A percentile compares a stretch with the other conserved stretches of the same genome.
These are phyloP conservation scores for Saturnispora quitensis DNA, from an alignment of 805 yeast genomes.

Conservation along the genomic window DNA sequence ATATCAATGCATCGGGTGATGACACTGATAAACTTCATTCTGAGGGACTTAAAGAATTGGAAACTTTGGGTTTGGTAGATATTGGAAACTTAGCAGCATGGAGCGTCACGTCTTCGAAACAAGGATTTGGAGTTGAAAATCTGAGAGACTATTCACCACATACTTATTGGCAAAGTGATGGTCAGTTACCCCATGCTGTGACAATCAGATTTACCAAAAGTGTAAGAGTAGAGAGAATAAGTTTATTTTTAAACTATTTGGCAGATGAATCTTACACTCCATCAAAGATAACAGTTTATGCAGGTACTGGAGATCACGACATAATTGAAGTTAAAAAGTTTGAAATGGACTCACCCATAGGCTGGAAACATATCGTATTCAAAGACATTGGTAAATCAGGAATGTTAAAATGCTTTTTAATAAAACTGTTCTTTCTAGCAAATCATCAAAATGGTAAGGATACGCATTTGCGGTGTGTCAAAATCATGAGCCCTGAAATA, in stretches of 20 bases:
- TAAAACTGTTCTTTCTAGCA: constrained; percentile 52
- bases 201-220: constrained; percentile 73
- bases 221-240: constrained; percentile 58
- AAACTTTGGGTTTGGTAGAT: constrained; percentile 54
- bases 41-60: constrained; percentile 46
- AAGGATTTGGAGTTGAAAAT: constrained; percentile 62
- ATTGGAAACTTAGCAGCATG: constrained; percentile 76
- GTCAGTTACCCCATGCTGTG: constrained; percentile 75
- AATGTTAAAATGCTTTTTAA: constrained; percentile 54
- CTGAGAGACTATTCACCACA: constrained; percentile 65
- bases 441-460: constrained; percentile 97
- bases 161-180: constrained; percentile 93
- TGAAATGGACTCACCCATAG: constrained; percentile 56
- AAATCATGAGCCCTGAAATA: constrained; percentile 40
- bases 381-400: constrained; percentile 45
- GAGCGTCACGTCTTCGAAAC: constrained; percentile 70
- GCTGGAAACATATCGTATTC: constrained; percentile 67
- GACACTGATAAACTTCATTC: constrained; percentile 12
- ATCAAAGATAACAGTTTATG: constrained; percentile 47
- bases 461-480: constrained; percentile 74
- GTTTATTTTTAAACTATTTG: constrained; percentile 59
- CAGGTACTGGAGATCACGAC: constrained; percentile 78
- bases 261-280: constrained; percentile 95
- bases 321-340: constrained; percentile 55
- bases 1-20: background rate